Conservation (phyloP, 2,329 filamentous ascomycete genomes). For the Aspergillus sp. region DNA sequence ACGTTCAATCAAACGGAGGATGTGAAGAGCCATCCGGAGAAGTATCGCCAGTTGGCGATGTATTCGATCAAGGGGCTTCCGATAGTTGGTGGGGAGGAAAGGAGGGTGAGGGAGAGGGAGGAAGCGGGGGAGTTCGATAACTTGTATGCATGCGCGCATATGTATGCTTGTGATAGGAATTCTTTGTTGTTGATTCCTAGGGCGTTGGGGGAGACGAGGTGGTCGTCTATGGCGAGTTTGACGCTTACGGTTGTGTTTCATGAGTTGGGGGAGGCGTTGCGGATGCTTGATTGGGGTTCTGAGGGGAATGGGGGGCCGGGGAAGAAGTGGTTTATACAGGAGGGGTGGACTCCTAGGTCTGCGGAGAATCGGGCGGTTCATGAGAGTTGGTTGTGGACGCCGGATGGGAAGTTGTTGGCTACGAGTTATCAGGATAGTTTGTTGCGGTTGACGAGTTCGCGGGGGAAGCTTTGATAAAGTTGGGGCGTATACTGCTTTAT, state of each 20-base stretch:
- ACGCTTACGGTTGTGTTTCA: slow-evolving; percentile 54
- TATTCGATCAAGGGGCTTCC: slow-evolving; percentile 50
- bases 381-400: slow-evolving; percentile 50
- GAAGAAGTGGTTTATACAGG: slow-evolving; percentile 52
- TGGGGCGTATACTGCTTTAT: background rate
- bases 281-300: slow-evolving; percentile 43
- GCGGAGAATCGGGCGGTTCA: slow-evolving; percentile 50
- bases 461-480: slow-evolving; percentile 23
- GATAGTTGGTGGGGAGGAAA: slow-evolving; percentile 24
- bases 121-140: slow-evolving; percentile 48
- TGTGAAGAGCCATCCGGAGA: slow-evolving; percentile 30
- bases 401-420: slow-evolving; percentile 47
- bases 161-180: slow-evolving; percentile 60
- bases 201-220: slow-evolving; percentile 47
- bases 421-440: slow-evolving; percentile 55
- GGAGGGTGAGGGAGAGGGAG: slow-evolving; percentile 23
- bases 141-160: slow-evolving; percentile 58
- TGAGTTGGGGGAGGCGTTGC: slow-evolving; percentile 40
- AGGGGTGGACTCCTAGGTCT: slow-evolving; percentile 49
- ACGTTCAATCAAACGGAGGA: slow-evolving; percentile 44
- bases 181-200: slow-evolving; percentile 55
- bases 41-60: slow-evolving; percentile 48
- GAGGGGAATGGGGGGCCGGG: slow-evolving; percentile 8
- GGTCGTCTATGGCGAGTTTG: slow-evolving; percentile 49
- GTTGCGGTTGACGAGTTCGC: slow-evolving; percentile 34